A percentile compares a stretch with the other conserved stretches of the same genome.
Evolutionary conservation across 805 yeast genomes (phyloP).

Genomic region (Candida khao-thaluensis): DNA sequence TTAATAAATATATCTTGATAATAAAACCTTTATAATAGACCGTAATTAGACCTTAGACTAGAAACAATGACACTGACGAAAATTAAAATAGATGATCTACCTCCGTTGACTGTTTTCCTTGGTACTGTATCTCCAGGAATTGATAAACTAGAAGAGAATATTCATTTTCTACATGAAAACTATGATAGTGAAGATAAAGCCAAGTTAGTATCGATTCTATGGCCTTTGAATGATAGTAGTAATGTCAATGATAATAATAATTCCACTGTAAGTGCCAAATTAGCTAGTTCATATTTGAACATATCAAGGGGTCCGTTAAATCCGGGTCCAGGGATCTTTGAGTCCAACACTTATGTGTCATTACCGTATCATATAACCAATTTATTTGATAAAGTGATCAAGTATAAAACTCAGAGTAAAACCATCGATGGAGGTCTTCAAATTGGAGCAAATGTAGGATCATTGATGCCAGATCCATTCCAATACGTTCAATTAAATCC

Average conservation of each 20-base stretch:
- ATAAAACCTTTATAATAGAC: no score
- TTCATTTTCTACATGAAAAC: constrained; percentile 26
- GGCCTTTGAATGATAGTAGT: constrained; percentile 9
- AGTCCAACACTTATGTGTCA: constrained; percentile 54
- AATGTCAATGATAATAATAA: not conserved
- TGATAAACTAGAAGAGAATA: constrained; percentile 30
- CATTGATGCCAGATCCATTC: constrained; percentile 53
- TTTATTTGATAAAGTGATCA: constrained; percentile 36
- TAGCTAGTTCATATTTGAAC: constrained; percentile 31
- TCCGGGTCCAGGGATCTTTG: constrained; percentile 24
- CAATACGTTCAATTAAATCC: constrained; percentile 53
- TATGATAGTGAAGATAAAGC: constrained; percentile 1
- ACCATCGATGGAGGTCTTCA: constrained; percentile 43
- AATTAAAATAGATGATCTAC: constrained; percentile 21
- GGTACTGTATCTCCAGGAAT: constrained; percentile 40
- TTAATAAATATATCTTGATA: no score
- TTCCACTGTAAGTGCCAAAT: constrained; percentile 14
- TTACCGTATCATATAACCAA: constrained; percentile 49
- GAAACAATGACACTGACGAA: constrained; percentile 26
- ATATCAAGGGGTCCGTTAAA: constrained; percentile 38
- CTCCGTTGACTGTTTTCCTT: constrained; percentile 30
- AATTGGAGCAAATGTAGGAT: constrained; percentile 55
- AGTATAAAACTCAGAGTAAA: constrained; percentile 31
- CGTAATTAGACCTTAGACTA: no score
- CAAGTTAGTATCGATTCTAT: constrained; percentile 4